Conservation (phyloP, 1,284 basidiomycete species). For the Cystobasidium sp. region DNA sequence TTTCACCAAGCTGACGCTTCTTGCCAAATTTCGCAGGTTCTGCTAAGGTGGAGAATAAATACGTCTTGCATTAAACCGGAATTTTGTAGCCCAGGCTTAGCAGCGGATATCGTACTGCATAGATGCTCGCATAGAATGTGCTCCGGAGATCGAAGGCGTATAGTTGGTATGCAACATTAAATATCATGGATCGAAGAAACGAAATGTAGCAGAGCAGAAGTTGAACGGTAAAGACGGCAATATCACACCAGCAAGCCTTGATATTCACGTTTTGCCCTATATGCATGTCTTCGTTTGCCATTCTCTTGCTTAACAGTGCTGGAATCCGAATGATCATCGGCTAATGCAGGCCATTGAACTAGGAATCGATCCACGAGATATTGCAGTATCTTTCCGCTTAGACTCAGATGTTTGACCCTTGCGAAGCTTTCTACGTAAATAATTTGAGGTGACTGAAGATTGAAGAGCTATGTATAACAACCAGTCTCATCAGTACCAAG, state of each 20-base stretch:
- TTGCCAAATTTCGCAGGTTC: neutral
- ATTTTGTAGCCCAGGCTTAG: no score
- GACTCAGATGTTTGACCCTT: slow-evolving; percentile 77
- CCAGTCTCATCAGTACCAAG: neutral
- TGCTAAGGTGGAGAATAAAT: slow-evolving; percentile 11
- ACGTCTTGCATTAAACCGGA: neutral
- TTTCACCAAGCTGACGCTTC: neutral
- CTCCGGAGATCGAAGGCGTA: no score
- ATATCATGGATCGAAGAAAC: neutral
- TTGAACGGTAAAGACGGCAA: neutral
- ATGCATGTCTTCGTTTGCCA: neutral
- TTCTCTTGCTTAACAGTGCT: neutral
- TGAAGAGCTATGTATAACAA: slow-evolving; percentile 67
- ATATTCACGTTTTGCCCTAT: slow-evolving; percentile 26
- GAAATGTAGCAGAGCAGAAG: neutral
- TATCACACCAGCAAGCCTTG: slow-evolving; percentile 28
- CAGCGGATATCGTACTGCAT: no score
- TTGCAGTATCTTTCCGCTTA: slow-evolving; percentile 80
- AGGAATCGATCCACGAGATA: slow-evolving; percentile 78
- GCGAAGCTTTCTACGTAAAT: slow-evolving; percentile 97
- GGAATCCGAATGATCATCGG: slow-evolving; percentile 9
- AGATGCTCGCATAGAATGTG: no score
- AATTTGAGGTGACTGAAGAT: slow-evolving; percentile 70
- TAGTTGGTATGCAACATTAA: neutral
- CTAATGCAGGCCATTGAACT: slow-evolving; percentile 54